Conservation (phyloP, 331 rosid genomes). For the Spiraea crenata region DNA sequence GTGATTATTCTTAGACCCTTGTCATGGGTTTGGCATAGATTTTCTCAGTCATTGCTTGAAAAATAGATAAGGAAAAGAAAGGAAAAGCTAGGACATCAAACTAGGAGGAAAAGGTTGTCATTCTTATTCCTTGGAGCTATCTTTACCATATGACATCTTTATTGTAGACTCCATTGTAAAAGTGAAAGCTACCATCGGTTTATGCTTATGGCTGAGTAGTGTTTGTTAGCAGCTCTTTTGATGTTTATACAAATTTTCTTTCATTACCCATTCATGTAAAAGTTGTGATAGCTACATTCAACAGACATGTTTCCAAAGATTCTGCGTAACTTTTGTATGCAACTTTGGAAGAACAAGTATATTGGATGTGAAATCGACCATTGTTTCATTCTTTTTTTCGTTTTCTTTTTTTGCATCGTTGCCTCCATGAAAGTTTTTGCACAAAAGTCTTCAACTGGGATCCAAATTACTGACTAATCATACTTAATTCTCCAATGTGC, state of each 20-base stretch:
- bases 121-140: not conserved
- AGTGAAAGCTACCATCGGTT: not conserved
- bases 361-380: not conserved
- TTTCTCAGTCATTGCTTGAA: not conserved
- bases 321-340: not conserved
- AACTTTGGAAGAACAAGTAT: not conserved
- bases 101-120: not conserved
- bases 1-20: constrained; percentile 7
- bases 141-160: not conserved
- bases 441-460: not conserved
- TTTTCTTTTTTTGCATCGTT: not conserved
- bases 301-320: not conserved
- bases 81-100: not conserved
- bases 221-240: not conserved
- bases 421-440: not conserved
- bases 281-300: not conserved
- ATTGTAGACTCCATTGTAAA: not conserved
- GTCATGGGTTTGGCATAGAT: not conserved
- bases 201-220: not conserved
- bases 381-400: not conserved
- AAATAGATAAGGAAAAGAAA: not conserved
- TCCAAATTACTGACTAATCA: not conserved
- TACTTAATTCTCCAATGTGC: not conserved
- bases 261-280: not conserved
- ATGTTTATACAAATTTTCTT: not conserved